Percentiles rank a stretch among this genome's conserved stretches.
Evolutionary conservation across 495 filamentous ascomycete genomes (phyloP).

Genomic region (Hypoxylon fragiforme): DNA sequence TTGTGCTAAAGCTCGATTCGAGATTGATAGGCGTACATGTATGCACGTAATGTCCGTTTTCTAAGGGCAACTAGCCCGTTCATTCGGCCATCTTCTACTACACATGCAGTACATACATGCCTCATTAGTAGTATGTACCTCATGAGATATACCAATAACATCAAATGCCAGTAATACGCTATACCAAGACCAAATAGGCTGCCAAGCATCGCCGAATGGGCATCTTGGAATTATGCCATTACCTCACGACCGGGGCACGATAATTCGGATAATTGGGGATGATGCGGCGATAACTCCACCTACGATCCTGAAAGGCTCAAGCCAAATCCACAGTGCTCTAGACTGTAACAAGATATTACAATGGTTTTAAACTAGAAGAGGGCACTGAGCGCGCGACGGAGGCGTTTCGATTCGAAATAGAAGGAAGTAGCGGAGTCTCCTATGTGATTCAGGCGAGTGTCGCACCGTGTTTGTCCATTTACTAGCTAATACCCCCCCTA

Average conservation of each 20-base stretch:
- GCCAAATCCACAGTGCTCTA: slow-evolving; percentile 6
- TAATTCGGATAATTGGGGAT: slow-evolving; percentile 17
- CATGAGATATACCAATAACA: not conserved
- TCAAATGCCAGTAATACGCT: slow-evolving; percentile 19
- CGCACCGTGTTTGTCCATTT: slow-evolving; percentile 27
- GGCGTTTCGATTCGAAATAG: slow-evolving; percentile 22
- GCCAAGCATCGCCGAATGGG: slow-evolving; percentile 27
- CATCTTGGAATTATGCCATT: slow-evolving; percentile 31
- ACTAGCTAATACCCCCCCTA: slow-evolving; percentile 3
- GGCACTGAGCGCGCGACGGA: slow-evolving; percentile 17
- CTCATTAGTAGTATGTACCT: too few species aligned
- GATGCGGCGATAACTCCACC: not conserved
- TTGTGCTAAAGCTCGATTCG: slow-evolving; percentile 27
- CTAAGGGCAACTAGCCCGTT: slow-evolving; percentile 24
- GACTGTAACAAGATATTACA: slow-evolving; percentile 13
- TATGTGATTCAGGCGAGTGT: slow-evolving; percentile 14
- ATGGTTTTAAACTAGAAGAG: slow-evolving; percentile 2
- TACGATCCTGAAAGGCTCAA: not conserved
- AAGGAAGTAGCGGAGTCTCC: slow-evolving; percentile 22
- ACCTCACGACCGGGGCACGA: slow-evolving; percentile 24
- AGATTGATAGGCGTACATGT: slow-evolving; percentile 33
- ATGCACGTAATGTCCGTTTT: slow-evolving; percentile 33
- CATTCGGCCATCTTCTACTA: slow-evolving; percentile 12
- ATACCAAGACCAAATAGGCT: slow-evolving; percentile 13
- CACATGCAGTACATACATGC: too few species aligned